Evolutionary conservation across 306 rosid genomes (phyloP).

Genomic region (Sicyos edulis): DNA sequence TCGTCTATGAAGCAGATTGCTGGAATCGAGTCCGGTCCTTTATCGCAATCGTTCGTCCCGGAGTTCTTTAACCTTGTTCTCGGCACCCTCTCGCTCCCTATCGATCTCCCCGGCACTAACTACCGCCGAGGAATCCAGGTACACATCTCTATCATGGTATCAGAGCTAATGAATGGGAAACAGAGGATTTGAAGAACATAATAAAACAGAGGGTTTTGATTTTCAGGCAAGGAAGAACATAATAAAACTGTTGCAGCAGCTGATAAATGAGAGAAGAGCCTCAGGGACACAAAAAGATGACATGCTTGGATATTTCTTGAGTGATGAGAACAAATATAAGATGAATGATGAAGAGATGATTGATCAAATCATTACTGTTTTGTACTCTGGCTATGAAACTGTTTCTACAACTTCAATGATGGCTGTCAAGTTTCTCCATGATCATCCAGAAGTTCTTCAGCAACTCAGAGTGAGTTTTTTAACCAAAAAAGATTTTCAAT

Average conservation of each 20-base stretch:
- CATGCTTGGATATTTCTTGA: conserved; percentile 66
- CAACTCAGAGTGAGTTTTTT: conserved; percentile 65
- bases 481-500: not conserved
- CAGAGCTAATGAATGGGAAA: too few relatives aligned
- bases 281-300: conserved; percentile 49
- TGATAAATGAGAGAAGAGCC: conserved; percentile 60
- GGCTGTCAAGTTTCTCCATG: conserved; percentile 91
- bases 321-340: conserved; percentile 48
- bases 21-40: conserved; percentile 45
- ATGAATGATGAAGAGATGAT: conserved; percentile 74
- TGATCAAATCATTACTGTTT: conserved; percentile 65
- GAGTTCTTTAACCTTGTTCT: conserved; percentile 85
- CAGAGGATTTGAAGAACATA: too few relatives aligned
- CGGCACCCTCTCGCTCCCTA: conserved; percentile 87
- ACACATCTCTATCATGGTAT: too few relatives aligned
- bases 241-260: conserved; percentile 43
- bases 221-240: conserved; percentile 83
- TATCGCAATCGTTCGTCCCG: conserved; percentile 42
- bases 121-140: conserved; percentile 84
- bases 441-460: conserved; percentile 77
- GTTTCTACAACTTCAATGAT: conserved; percentile 99
- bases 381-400: conserved; percentile 95
- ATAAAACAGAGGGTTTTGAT: not conserved
- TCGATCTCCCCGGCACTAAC: conserved; percentile 85
- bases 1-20: conserved; percentile 83